Conservation (phyloP, 2,329 filamentous ascomycete genomes). For the Clonostachys chloroleuca region DNA sequence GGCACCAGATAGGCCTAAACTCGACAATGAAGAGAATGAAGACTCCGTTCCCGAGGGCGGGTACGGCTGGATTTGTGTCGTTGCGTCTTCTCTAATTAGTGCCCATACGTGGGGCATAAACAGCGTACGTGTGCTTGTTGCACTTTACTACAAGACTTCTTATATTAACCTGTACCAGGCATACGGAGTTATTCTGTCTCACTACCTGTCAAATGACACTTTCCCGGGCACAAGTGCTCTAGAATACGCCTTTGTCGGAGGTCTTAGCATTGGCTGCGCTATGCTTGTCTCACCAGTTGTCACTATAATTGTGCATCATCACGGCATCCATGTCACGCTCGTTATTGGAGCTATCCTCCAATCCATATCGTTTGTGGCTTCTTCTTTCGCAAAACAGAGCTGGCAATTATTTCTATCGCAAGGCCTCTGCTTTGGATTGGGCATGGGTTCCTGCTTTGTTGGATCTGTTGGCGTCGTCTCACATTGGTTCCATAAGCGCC, state of each 20-base stretch:
- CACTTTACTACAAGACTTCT: background rate
- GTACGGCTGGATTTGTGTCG: conserved; percentile 1
- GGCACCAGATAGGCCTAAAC: too few relatives aligned
- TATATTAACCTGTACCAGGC: conserved; percentile 16
- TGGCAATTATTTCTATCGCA: conserved; percentile 60
- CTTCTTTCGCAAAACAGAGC: conserved; percentile 44
- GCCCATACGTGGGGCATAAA: conserved; percentile 27
- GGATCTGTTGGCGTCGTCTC: conserved; percentile 49
- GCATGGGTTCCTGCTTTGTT: conserved; percentile 57
- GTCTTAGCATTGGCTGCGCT: conserved; percentile 42
- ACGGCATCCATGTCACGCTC: conserved; percentile 31
- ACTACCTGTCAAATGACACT: conserved; percentile 45
- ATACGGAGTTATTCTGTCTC: conserved; percentile 51
- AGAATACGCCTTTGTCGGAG: conserved; percentile 56
- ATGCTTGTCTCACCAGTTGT: conserved; percentile 34
- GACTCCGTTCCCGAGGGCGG: background rate
- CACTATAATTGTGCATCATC: conserved; percentile 13
- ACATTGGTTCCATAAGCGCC: conserved; percentile 55
- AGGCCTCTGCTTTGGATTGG: conserved; percentile 54
- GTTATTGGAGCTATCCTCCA: conserved; percentile 49
- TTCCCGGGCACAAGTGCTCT: conserved; percentile 47
- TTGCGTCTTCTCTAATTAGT: conserved; percentile 1
- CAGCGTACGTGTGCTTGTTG: conserved; percentile 14
- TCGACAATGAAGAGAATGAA: background rate
- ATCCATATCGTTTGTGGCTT: conserved; percentile 42